phyloP scores from a whole-genome alignment of 352 stramenopile genomes.

The Pythium sukuiense region DNA sequence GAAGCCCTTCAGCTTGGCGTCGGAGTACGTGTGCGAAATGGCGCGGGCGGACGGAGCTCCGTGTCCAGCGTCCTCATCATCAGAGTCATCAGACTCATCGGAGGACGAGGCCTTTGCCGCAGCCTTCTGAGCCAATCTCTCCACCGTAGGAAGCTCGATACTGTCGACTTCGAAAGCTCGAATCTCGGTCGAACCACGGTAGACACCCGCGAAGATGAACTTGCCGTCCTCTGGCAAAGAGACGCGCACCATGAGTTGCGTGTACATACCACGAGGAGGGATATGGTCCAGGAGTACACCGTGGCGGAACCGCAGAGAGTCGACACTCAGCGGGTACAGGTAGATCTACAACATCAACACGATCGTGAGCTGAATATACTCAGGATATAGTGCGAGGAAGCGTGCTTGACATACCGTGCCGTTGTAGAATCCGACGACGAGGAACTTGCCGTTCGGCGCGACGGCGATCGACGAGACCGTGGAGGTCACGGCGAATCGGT shows the following conservation, averaged over 20 bases:
- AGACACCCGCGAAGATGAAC: slow-evolving; percentile 87
- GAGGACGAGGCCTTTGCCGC: neutral
- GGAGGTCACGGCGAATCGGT: slow-evolving; percentile 56
- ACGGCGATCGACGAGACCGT: slow-evolving; percentile 83
- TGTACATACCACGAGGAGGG: slow-evolving; percentile 78
- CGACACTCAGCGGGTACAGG: slow-evolving; percentile 62
- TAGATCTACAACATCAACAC: slow-evolving; percentile 32
- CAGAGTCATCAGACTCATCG: slow-evolving; percentile 9
- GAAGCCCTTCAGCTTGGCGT: slow-evolving; percentile 86
- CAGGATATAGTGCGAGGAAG: neutral
- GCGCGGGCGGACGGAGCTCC: slow-evolving; percentile 50
- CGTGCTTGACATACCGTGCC: slow-evolving; percentile 35
- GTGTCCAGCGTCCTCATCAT: slow-evolving; percentile 18
- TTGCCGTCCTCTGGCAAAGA: slow-evolving; percentile 72
- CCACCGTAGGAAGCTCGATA: slow-evolving; percentile 53
- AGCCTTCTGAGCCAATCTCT: slow-evolving; percentile 13
- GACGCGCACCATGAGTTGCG: slow-evolving; percentile 78
- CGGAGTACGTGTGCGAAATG: slow-evolving; percentile 69
- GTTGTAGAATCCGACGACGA: slow-evolving; percentile 83
- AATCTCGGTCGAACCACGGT: slow-evolving; percentile 86
- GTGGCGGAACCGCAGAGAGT: slow-evolving; percentile 63
- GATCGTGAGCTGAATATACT: slow-evolving; percentile 20
- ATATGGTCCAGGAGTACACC: slow-evolving; percentile 84
- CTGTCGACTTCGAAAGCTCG: slow-evolving; percentile 81
- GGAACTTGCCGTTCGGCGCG: slow-evolving; percentile 62